A percentile compares a stretch with the other conserved stretches of the same genome.
These are phyloP conservation scores for Asparagopsis taxiformis DNA, from an alignment of 31 red algal genomes.

Conservation along the genomic window DNA sequence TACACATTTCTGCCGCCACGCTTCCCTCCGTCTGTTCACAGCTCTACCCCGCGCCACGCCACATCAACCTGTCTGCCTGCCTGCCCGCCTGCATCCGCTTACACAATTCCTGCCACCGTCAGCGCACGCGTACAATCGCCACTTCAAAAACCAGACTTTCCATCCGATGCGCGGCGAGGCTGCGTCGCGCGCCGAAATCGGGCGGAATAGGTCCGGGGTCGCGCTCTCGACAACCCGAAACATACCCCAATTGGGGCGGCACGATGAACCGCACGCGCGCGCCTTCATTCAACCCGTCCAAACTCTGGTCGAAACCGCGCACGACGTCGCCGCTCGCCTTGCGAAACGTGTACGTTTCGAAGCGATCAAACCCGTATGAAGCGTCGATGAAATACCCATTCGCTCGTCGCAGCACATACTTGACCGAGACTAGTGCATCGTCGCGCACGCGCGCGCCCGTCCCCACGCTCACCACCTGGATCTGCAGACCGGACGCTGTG, in stretches of 20 bases:
- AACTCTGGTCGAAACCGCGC: conserved; percentile 56
- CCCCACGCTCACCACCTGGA: too few species aligned
- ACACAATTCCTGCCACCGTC: too few species aligned
- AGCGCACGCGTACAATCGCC: too few species aligned
- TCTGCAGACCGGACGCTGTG: too few species aligned
- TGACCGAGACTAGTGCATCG: conserved; percentile 46
- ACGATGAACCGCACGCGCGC: conserved; percentile 80
- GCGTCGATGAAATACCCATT: conserved; percentile 78
- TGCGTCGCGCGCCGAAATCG: conserved; percentile 63
- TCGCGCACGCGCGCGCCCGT: too few species aligned
- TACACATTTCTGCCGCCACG: too few species aligned
- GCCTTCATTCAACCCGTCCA: conserved; percentile 59
- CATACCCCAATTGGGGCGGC: conserved; percentile 63
- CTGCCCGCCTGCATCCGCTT: too few species aligned
- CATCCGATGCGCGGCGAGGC: conserved; percentile 37
- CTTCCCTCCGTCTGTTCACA: too few species aligned
- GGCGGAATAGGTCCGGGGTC: conserved; percentile 71
- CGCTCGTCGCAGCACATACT: conserved; percentile 66
- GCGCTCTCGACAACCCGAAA: conserved; percentile 33
- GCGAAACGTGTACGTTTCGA: conserved; percentile 59
- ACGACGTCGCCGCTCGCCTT: conserved; percentile 50
- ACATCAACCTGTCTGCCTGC: too few species aligned
- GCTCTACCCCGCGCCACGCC: too few species aligned
- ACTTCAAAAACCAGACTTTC: conserved; percentile 79
- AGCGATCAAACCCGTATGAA: conserved; percentile 67